Conservation (phyloP, 2,329 filamentous ascomycete genomes). For the Neonectria coccinea region DNA sequence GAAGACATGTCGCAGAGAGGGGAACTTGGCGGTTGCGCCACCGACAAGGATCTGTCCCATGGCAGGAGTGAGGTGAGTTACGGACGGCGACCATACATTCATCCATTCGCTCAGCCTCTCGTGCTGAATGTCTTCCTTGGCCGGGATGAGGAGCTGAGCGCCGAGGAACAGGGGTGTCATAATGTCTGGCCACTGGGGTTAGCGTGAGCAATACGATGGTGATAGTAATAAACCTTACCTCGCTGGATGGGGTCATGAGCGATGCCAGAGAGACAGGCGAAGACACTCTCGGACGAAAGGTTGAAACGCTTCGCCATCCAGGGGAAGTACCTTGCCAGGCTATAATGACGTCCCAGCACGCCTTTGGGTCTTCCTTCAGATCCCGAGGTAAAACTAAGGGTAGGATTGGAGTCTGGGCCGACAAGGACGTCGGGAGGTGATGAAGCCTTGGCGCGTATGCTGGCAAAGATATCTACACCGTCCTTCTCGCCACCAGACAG, state of each 20-base stretch:
- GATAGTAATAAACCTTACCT: not conserved
- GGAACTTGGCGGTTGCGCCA: conserved; percentile 79
- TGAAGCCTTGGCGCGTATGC: conserved; percentile 61
- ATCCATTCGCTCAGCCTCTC: conserved; percentile 67
- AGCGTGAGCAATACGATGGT: too few species aligned
- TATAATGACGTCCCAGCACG: conserved; percentile 88
- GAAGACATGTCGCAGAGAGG: conserved; percentile 73
- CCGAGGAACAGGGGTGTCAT: conserved; percentile 92
- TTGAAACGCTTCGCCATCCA: conserved; percentile 93
- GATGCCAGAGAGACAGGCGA: conserved; percentile 75
- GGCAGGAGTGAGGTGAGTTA: conserved; percentile 91
- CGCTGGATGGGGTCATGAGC: not conserved
- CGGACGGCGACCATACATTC: conserved; percentile 45
- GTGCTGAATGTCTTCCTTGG: conserved; percentile 85
- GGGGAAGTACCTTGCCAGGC: conserved; percentile 85
- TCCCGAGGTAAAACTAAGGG: conserved; percentile 79
- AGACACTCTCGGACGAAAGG: conserved; percentile 77
- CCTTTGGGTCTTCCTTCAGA: conserved; percentile 85
- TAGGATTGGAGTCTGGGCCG: conserved; percentile 86
- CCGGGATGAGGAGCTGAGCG: conserved; percentile 81
- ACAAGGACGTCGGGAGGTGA: conserved; percentile 79
- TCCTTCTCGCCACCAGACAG: conserved; percentile 76
- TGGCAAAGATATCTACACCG: conserved; percentile 75
- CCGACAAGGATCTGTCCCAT: conserved; percentile 96
- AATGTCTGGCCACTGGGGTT: conserved; percentile 66